Base-by-base conservation (phyloP, 2,329 filamentous ascomycete species). In the Apiospora pterosperma region DNA sequence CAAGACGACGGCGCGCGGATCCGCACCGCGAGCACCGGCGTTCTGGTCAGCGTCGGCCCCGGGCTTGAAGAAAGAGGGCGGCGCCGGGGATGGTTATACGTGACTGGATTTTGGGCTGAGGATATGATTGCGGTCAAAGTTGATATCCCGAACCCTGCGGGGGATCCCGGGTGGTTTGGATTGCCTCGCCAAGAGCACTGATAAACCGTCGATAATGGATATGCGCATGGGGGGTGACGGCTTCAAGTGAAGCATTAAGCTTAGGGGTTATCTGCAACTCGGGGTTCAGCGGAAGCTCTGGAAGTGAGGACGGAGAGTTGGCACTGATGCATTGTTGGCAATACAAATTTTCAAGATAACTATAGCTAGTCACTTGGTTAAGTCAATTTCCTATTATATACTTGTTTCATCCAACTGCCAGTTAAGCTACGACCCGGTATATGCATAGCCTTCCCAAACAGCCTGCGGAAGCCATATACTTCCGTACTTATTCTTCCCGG, bases 1-100 rank as follows among this genome's bases (percentile, higher is more conserved):
- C 79, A 85, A 55, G 87, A 89, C 66, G 85, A 89, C 61, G 84
- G 86, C 1, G 75, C 71, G 0, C 76, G 76, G 19, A 75, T 89
- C 31, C 76, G 85, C 12, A 80, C 77, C 6, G 80, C 80, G 0
- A 88, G 84, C 64, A 76, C 80, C 0, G 84, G 84, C 0, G 80
- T 88, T 0, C 64, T 89, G 52, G 78, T 89, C 1, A 80, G 81
- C 0, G 81, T 86, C 62, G 80, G 86, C 42, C 84, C 84, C 0
- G 70, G 25, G 48, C 28, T 55, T 10, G 19, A 34, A 11, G 80
- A 82, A 59, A 75, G 67, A 0, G 79, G 80, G 0, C 77, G 79
- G 68, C 79, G 82, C 21, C 79, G 80, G 65, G 87, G 81, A 0
- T 87, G 85, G 84, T 70, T 89, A 19, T 88, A 86, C 72, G 81